Base-by-base conservation (phyloP, 2,329 filamentous ascomycete species). In the Colletotrichum caudatum region DNA sequence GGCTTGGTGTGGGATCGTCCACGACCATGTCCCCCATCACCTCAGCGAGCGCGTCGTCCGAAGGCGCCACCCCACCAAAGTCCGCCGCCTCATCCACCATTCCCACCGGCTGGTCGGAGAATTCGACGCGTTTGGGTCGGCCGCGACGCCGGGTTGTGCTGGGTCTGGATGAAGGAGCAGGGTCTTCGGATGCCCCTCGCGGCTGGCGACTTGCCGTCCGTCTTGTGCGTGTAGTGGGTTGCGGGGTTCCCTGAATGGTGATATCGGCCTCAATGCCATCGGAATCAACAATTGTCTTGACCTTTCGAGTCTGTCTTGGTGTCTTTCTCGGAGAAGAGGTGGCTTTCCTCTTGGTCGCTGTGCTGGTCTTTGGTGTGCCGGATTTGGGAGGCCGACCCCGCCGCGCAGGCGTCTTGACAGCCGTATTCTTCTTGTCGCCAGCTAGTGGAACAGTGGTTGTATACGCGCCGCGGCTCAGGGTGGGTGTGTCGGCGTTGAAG, bases 381-480 rank as follows among this genome's bases (percentile, higher is more conserved):
- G 83, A 83, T 66, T 83, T 85, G 57, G 85, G 84, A 41, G 84
- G 85, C 18, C 86, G 82, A 7, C 84, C 84, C 66, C 84, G 82
- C 62, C 80, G 79, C 75, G 78, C 82, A 6, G 85, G 85, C 4
- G 84, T 83, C 53, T 76, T 74, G 48, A 76, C 75, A 26, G 76
- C 75, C 64, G 78, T 78, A 53, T 79, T 81, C 23, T 74, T 77
- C 68, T 83, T 82, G 57, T 84, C 82, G 70, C 86, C 84, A 65
- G 83, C 85, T 66, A 90, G 78, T 6, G 88, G 88, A 4, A 90
- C 81, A 0, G 82, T 85, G 0, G 84, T 87, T 0, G 87, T 88
- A 1, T 84, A 86, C 5, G 82, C 78, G 67, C 79, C 80, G 20
- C 80, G 81, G 61, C 80, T 81, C 9, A 81, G 80, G 12, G 79